A percentile compares a stretch with the other conserved stretches of the same genome.
phyloP scores from a whole-genome alignment of 192 early-diverging fungal species.

The Backusella liffmaniae region DNA sequence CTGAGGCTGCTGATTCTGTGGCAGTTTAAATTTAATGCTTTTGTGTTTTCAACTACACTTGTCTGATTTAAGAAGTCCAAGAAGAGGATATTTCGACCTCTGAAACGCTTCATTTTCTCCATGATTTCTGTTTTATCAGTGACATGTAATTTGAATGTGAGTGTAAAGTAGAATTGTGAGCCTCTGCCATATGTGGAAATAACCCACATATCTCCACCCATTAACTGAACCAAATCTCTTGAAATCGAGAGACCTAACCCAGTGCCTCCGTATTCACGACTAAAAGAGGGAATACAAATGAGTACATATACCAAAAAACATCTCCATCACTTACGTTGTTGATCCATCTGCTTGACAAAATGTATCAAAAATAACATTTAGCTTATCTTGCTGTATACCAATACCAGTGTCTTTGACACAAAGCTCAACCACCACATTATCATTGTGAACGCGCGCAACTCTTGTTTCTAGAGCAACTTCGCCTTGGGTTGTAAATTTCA shows the following conservation, averaged over 20 bases:
- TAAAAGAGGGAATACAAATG: neutral
- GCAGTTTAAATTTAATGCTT: conserved; percentile 48
- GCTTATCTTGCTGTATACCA: conserved; percentile 78
- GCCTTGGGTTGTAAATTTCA: conserved; percentile 83
- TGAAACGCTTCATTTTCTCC: conserved; percentile 55
- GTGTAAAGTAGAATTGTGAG: conserved; percentile 77
- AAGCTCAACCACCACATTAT: conserved; percentile 59
- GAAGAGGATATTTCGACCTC: conserved; percentile 65
- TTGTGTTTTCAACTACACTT: conserved; percentile 47
- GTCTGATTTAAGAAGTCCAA: conserved; percentile 51
- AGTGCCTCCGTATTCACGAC: conserved; percentile 82
- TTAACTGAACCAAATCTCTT: conserved; percentile 69
- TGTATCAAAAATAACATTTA: conserved; percentile 73
- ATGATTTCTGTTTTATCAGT: conserved; percentile 38
- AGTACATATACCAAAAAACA: neutral
- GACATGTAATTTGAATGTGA: conserved; percentile 47
- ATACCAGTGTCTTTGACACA: conserved; percentile 82
- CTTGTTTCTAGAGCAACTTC: conserved; percentile 59
- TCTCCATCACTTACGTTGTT: conserved; percentile 50
- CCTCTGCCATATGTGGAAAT: conserved; percentile 70
- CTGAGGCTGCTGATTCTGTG: conserved; percentile 42
- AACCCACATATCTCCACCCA: conserved; percentile 81
- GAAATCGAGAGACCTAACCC: conserved; percentile 86
- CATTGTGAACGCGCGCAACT: conserved; percentile 37
- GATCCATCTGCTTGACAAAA: conserved; percentile 84